phyloP scores from a whole-genome alignment of 1,139 yeast species.

The Zhuliangozyma blackwelliae region DNA sequence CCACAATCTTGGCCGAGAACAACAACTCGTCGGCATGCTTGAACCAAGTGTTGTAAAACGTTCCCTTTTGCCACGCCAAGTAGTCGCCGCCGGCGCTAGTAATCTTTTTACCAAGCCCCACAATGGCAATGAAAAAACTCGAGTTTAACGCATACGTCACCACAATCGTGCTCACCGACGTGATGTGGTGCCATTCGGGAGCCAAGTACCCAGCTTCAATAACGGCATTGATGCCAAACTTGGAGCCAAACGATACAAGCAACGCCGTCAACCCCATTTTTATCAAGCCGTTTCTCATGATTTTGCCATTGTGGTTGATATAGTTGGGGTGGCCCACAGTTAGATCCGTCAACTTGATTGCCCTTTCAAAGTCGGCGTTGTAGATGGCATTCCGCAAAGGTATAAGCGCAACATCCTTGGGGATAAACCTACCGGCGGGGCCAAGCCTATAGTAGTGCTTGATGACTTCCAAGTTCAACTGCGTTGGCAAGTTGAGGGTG shows the following conservation, averaged over 20 bases:
- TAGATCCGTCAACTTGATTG: slow-evolving; percentile 54
- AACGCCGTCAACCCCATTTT: slow-evolving; percentile 30
- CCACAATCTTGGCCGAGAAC: slow-evolving; percentile 62
- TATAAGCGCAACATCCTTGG: slow-evolving; percentile 48
- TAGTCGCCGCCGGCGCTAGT: slow-evolving; percentile 49
- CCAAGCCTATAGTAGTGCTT: slow-evolving; percentile 32
- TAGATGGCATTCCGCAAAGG: slow-evolving; percentile 59
- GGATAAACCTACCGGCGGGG: slow-evolving; percentile 28
- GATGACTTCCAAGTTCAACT: slow-evolving; percentile 27
- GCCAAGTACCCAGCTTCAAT: slow-evolving; percentile 31
- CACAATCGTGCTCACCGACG: slow-evolving; percentile 58
- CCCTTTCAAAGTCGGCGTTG: slow-evolving; percentile 55
- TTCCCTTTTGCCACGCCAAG: slow-evolving; percentile 62
- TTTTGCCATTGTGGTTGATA: slow-evolving; percentile 25
- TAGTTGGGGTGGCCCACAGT: slow-evolving; percentile 60
- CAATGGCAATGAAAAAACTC: slow-evolving; percentile 56
- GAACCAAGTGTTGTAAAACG: slow-evolving; percentile 63
- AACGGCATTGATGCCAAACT: slow-evolving; percentile 33
- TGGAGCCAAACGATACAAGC: slow-evolving; percentile 34
- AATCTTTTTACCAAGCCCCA: slow-evolving; percentile 51
- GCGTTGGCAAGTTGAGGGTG: slow-evolving; percentile 30
- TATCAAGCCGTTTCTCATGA: slow-evolving; percentile 25
- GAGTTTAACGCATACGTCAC: slow-evolving; percentile 61
- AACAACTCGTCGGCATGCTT: slow-evolving; percentile 65
- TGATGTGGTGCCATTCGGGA: slow-evolving; percentile 38